Conservation (phyloP, 192 early-diverging fungal species). For the Coemansia sp. region DNA sequence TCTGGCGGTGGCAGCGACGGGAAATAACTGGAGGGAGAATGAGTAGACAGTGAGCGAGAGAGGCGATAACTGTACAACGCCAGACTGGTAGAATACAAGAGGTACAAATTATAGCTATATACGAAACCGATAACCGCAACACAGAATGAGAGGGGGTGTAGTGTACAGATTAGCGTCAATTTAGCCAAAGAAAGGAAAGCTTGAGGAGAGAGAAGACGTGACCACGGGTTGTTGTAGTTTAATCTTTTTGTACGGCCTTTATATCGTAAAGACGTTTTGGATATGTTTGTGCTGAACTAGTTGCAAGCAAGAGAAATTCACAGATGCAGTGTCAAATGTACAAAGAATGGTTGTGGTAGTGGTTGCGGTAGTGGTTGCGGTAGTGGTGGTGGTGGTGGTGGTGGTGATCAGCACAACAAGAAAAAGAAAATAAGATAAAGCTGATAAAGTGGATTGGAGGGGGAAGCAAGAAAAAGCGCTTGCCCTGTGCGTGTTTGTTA, state of each 20-base stretch:
- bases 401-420: conserved; percentile 1
- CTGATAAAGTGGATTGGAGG: not conserved
- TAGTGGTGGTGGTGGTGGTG: not conserved
- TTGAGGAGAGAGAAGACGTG: not conserved
- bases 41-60: not conserved
- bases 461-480: not conserved
- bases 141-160: not conserved
- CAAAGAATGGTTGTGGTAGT: no score
- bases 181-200: not conserved
- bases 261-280: not conserved
- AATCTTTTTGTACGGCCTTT: not conserved
- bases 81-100: conserved; percentile 6
- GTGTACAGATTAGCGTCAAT: conserved; percentile 4
- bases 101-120: conserved; percentile 14
- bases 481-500: not conserved
- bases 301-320: not conserved
- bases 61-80: not conserved
- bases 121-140: not conserved
- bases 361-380: no score
- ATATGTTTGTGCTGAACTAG: not conserved
- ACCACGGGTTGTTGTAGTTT: not conserved
- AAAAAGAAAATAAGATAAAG: conserved; percentile 11
- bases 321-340: conserved; percentile 5
- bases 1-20: conserved; percentile 1
- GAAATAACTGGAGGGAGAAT: conserved; percentile 9